Conservation (phyloP, 345 rosid species). For the Mallotus nudiflorus region DNA sequence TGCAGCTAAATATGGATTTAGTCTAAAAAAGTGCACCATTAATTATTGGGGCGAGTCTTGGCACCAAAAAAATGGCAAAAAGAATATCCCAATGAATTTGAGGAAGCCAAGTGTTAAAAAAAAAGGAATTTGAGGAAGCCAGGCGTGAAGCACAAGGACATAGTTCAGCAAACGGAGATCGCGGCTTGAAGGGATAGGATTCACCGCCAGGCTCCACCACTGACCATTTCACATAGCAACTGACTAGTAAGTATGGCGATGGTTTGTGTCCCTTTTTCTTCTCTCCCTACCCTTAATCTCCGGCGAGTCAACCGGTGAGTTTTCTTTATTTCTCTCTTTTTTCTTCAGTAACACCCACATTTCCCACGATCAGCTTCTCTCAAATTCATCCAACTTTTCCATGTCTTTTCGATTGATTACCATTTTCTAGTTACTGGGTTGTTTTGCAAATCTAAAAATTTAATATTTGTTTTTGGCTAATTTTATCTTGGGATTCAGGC, state of each 20-base stretch:
- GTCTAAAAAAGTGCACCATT: too few species aligned
- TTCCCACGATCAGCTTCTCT: not conserved
- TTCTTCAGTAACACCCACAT: too few species aligned
- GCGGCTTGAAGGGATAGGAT: conserved; percentile 2
- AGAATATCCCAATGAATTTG: too few species aligned
- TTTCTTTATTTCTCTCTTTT: not conserved
- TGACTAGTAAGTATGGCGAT: conserved; percentile 54
- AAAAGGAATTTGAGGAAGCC: too few species aligned
- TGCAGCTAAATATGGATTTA: too few species aligned
- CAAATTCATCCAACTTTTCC: not conserved
- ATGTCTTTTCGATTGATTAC: too few species aligned
- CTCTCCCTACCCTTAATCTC: conserved; percentile 39
- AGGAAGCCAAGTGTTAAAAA: too few species aligned
- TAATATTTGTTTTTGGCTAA: not conserved
- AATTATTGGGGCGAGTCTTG: too few species aligned
- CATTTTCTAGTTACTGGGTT: not conserved
- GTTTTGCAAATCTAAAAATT: conserved; percentile 1
- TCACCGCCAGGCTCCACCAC: not conserved
- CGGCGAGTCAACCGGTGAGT: conserved; percentile 59
- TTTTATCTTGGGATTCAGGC: not conserved
- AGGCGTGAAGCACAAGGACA: too few species aligned
- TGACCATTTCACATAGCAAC: not conserved
- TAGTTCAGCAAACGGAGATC: not conserved
- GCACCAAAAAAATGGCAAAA: too few species aligned
- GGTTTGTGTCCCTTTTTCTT: conserved; percentile 49